phyloP scores from a whole-genome alignment of 768 basidiomycete genomes.

The Mycena latifolia region DNA sequence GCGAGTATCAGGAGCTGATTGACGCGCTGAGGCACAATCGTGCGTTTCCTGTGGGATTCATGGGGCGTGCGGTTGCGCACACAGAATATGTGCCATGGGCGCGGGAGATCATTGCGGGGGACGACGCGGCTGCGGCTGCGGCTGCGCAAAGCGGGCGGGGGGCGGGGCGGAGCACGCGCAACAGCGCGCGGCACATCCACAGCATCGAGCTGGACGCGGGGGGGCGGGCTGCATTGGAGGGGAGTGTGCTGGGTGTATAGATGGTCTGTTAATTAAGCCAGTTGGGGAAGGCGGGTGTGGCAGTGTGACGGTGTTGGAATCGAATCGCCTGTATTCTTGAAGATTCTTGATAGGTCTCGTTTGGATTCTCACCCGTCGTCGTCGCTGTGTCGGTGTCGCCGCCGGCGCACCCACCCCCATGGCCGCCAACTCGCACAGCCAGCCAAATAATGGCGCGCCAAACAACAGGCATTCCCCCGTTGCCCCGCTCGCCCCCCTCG shows the following conservation, averaged over 20 bases:
- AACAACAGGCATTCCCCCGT: conserved; percentile 62
- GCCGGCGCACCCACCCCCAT: conserved; percentile 10
- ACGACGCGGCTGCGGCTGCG: conserved; percentile 70
- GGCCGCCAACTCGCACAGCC: conserved; percentile 10
- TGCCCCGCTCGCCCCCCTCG: conserved; percentile 79
- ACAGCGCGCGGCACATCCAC: conserved; percentile 65
- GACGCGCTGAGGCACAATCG: conserved; percentile 64
- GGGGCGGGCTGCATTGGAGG: conserved; percentile 48
- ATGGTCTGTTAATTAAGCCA: conserved; percentile 22
- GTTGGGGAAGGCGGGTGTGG: neutral
- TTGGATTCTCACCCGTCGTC: conserved; percentile 11
- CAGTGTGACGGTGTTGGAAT: too few species aligned
- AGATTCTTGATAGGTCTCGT: too few species aligned
- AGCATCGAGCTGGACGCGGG: conserved; percentile 54
- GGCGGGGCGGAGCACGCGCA: conserved; percentile 64
- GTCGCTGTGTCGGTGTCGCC: neutral
- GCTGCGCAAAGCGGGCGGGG: conserved; percentile 28
- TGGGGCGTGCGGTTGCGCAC: conserved; percentile 61
- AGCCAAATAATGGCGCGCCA: conserved; percentile 41
- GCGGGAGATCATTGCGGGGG: conserved; percentile 71
- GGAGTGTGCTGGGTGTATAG: conserved; percentile 36
- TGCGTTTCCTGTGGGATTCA: conserved; percentile 53
- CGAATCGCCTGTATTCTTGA: too few species aligned
- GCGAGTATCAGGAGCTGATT: conserved; percentile 58
- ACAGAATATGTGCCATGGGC: conserved; percentile 82